Percentiles rank a stretch among this genome's conserved stretches.
Conservation (phyloP, 2,329 filamentous ascomycete species). For the Talaromyces islandicus region DNA sequence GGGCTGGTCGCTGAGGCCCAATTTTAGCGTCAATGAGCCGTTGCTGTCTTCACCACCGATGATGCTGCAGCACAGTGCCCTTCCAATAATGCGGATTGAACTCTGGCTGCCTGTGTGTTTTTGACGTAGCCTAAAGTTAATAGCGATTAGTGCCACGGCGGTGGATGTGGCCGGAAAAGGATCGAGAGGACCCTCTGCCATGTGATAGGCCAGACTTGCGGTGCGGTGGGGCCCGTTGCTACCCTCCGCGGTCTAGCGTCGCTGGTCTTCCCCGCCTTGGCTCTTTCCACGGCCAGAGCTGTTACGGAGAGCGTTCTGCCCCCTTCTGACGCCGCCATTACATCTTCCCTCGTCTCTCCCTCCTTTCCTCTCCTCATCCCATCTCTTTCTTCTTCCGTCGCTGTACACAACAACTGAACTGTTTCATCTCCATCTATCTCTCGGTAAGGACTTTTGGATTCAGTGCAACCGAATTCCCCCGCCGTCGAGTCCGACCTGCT, state of each 20-base stretch:
- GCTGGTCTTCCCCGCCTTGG: not conserved
- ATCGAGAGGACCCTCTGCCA: not conserved
- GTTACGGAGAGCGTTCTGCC: not conserved
- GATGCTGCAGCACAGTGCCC: not conserved
- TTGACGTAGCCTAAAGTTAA: not conserved
- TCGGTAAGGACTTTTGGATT: not conserved
- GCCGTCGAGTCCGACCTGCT: not conserved
- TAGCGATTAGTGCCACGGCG: not conserved
- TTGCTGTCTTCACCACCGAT: not conserved
- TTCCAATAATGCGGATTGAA: too few species aligned
- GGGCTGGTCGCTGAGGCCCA: not conserved
- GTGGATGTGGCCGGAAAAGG: not conserved
- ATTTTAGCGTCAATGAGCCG: not conserved
- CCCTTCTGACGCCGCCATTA: not conserved
- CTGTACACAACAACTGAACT: not conserved
- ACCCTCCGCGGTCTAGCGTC: not conserved
- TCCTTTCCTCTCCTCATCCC: not conserved
- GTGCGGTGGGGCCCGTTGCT: not conserved
- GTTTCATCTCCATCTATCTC: slow-evolving; percentile 5
- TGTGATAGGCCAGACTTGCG: not conserved
- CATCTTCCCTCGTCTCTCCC: slow-evolving; percentile 5
- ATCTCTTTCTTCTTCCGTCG: not conserved
- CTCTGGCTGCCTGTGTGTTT: not conserved
- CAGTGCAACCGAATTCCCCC: not conserved
- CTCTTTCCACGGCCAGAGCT: not conserved